Evolutionary conservation across 2,329 filamentous ascomycete species (phyloP), one percentile per base, ranked within the genome.

Genomic region (Pezicula rhizophila): DNA sequence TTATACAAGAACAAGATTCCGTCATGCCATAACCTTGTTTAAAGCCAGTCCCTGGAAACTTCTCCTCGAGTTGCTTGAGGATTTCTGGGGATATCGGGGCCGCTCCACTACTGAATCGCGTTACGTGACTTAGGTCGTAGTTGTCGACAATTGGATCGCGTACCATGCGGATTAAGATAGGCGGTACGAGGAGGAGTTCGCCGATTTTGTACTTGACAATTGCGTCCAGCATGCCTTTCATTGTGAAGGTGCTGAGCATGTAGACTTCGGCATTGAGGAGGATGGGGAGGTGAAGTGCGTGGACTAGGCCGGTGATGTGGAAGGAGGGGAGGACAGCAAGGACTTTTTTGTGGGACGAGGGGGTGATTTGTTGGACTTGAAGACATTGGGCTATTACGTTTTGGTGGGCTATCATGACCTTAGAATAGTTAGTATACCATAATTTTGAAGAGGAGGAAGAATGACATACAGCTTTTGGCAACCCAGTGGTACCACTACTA

Each of bases 21-120:
- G 82, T 86, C 80, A 85, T 84, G 23, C 82, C 82, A 57, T 84
- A 85, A 2, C 79, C 80, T 58, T 84, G 81, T 56, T 80, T 80
- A 63, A 85, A 82, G 0, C 79, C 79, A 0, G 76, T 80, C 2
- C 72, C 66, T 0, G 81, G 80, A 57, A 83, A 84, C 43, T 73
- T 75, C 52, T 71, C 68, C 49, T 78, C 64, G 14, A 85, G 66
- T 17, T 75, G 69, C 23, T 76, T 71, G 12, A 84, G 69, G 48
- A 85, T 76, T 59, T 84, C 77, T 5, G 69, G 68, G 2, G 70
- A 72, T 2, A 82, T 63, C 0, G 82, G 82, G 0, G 82, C 81
- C 0, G 80, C 81, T 5, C 81, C 81, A 1, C 74, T 79, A 0
- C 74, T 77, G 60, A 84, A 81, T 1, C 77, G 71, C 15, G 68